Percentiles rank a stretch among this genome's conserved stretches.
Conservation (phyloP, 2,329 filamentous ascomycete genomes). For the Daldinia eschscholtzii region DNA sequence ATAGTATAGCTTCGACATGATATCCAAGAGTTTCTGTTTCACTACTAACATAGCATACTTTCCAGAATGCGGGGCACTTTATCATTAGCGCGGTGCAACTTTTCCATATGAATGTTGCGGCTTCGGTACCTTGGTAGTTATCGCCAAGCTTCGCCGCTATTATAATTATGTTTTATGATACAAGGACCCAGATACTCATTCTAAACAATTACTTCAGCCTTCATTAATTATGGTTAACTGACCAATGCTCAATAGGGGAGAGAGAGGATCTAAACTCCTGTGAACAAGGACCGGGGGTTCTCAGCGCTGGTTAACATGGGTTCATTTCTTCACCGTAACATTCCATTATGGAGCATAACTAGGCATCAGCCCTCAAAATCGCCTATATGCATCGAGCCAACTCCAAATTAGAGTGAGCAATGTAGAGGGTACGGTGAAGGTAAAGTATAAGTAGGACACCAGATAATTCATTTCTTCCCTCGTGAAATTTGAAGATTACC, state of each 20-base stretch:
- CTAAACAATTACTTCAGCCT: not conserved
- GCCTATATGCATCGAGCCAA: no score
- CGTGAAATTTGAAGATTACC: not conserved
- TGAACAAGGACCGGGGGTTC: not conserved
- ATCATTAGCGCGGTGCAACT: no score
- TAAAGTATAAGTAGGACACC: not conserved
- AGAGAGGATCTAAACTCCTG: not conserved
- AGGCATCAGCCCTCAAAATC: not conserved
- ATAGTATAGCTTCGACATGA: no score
- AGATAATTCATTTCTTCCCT: not conserved
- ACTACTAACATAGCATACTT: no score
- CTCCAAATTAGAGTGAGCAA: not conserved
- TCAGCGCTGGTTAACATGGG: not conserved
- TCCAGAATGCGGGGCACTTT: no score
- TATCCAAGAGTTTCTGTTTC: no score
- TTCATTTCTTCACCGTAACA: conserved; percentile 4
- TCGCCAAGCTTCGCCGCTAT: no score
- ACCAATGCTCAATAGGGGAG: not conserved
- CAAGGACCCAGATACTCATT: not conserved
- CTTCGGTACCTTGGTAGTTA: no score
- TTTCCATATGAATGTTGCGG: no score
- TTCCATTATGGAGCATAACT: not conserved
- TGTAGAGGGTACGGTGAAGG: not conserved
- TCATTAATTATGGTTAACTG: not conserved
- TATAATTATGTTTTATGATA: no score